Evolutionary conservation across 2,329 filamentous ascomycete genomes (phyloP), one percentile per base, ranked within the genome.

Genomic region (Apiospora arundinis): DNA sequence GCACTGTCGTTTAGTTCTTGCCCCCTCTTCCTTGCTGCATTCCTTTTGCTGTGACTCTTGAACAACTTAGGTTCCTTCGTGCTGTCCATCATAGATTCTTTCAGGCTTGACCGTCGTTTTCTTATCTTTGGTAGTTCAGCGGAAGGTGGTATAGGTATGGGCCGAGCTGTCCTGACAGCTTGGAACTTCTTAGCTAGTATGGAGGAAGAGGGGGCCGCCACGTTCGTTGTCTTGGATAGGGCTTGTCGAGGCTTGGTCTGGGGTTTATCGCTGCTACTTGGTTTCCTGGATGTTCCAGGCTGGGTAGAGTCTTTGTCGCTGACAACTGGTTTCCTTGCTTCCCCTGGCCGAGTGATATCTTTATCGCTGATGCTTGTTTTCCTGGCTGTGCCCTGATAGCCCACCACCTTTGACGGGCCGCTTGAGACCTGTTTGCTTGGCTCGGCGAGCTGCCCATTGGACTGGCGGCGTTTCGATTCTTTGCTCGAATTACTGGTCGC

Each of bases 1-100:
- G 78, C 82, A 28, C 73, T 72, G 42, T 89, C 87, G 63, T 83
- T 83, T 69, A 81, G 82, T 25, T 85, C 83, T 40, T 85, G 84
- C 7, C 79, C 81, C 52, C 78, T 77, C 44, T 86, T 80, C 71
- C 86, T 80, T 2, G 85, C 81, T 25, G 84, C 78, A 45, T 85
- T 83, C 37, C 77, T 75, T 11, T 80, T 73, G 12, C 80, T 83
- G 72, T 80, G 74, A 5, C 78, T 83, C 1, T 70, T 77, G 56
- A 88, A 86, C 12, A 83, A 72, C 65, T 82, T 85, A 0, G 83
- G 81, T 0, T 77, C 73, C 72, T 81, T 86, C 2, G 74, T 80
- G 11, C 83, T 74, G 76, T 89, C 84, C 18, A 76, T 76, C 71
- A 85, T 83, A 11, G 70, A 79, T 3, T 85, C 81, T 18, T 74